These are phyloP conservation scores for Quercus robur DNA, from an alignment of 306 rosid genomes.

Conservation along the genomic window DNA sequence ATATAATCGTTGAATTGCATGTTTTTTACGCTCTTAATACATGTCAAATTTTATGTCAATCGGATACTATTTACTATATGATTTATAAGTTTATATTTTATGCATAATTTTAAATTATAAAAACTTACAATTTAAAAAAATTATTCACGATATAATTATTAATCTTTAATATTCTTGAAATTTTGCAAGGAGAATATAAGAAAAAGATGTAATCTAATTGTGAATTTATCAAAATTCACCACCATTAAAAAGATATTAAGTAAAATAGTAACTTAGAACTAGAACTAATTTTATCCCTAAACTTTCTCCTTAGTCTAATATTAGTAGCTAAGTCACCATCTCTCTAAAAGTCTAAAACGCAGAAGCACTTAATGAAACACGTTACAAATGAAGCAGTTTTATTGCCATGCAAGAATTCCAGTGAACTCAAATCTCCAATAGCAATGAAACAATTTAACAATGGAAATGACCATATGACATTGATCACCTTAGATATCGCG, in stretches of 20 bases:
- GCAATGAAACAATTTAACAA: background rate
- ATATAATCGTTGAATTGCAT: too few relatives aligned
- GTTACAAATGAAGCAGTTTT: background rate
- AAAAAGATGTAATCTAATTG: too few relatives aligned
- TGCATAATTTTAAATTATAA: too few relatives aligned
- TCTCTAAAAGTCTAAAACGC: background rate
- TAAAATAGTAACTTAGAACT: too few relatives aligned
- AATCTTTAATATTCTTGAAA: too few relatives aligned
- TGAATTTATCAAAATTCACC: fast-evolving
- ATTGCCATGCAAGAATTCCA: background rate
- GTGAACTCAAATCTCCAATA: background rate
- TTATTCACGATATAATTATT: too few relatives aligned
- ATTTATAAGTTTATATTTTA: too few relatives aligned
- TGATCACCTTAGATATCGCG: conserved; percentile 80
- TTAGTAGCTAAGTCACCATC: background rate
- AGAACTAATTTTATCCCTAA: fast-evolving
- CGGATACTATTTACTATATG: too few relatives aligned
- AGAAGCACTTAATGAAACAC: background rate
- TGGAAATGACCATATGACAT: background rate
- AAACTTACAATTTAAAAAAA: too few relatives aligned
- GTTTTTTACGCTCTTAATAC: too few relatives aligned
- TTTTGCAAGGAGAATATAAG: fast-evolving
- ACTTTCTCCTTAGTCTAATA: fast-evolving
- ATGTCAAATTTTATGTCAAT: too few relatives aligned
- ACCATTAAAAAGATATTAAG: fast-evolving